These are phyloP conservation scores for Rhodotorula mucilaginosa DNA, from an alignment of 1,284 basidiomycete genomes.

Conservation along the genomic window DNA sequence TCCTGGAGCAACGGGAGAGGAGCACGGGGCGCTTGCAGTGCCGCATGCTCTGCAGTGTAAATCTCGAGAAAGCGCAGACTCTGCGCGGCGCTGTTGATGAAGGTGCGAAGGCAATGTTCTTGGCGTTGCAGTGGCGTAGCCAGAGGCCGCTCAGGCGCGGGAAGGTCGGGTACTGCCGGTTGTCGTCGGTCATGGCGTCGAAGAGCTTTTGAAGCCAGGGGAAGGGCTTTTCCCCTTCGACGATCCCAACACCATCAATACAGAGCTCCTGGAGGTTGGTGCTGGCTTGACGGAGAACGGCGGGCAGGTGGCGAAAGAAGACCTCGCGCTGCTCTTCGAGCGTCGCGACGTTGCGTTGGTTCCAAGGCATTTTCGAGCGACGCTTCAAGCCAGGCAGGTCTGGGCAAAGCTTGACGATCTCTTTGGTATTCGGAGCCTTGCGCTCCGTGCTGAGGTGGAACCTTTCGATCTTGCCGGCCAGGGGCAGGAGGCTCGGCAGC, in stretches of 20 bases:
- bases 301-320: background rate
- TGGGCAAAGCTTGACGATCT: background rate
- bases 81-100: background rate
- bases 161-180: conserved; percentile 11
- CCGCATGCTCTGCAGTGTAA: too few relatives aligned
- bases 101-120: background rate
- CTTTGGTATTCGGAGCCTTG: too few relatives aligned
- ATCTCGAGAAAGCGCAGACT: too few relatives aligned
- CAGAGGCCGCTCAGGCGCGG: background rate
- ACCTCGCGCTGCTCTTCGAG: background rate
- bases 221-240: background rate
- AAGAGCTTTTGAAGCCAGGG: background rate
- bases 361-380: too few relatives aligned
- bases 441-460: background rate
- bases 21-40: too few relatives aligned
- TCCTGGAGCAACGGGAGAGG: too few relatives aligned
- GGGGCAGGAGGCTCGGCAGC: conserved; percentile 6
- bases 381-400: background rate
- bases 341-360: background rate
- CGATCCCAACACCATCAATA: too few relatives aligned
- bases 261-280: background rate
- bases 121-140: background rate
- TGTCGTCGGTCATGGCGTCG: background rate
- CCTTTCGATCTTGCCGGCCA: conserved; percentile 3
- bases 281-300: background rate